Percentiles rank a stretch among this genome's conserved stretches.
Evolutionary conservation across 2,329 filamentous ascomycete genomes (phyloP).

Genomic region (Rutstroemia sp.): DNA sequence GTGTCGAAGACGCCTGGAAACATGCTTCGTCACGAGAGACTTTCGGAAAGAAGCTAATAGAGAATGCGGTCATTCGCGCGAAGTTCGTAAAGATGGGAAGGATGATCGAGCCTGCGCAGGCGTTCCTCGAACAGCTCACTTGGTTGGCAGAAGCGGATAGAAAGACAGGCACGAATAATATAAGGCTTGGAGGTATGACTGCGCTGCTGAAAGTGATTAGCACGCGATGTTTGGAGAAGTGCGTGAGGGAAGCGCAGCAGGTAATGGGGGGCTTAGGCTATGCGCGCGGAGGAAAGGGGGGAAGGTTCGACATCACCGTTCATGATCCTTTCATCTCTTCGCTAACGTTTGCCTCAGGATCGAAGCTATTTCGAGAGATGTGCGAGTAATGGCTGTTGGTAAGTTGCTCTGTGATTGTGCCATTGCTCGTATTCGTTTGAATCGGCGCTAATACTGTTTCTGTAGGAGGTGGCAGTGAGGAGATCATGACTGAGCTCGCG

Average conservation of each 20-base stretch:
- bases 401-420: slow-evolving; percentile 8
- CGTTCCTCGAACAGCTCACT: slow-evolving; percentile 54
- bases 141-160: slow-evolving; percentile 29
- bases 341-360: slow-evolving; percentile 29
- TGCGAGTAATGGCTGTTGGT: slow-evolving; percentile 38
- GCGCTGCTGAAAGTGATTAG: slow-evolving; percentile 45
- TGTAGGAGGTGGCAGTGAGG: slow-evolving; percentile 28
- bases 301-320: slow-evolving; percentile 18
- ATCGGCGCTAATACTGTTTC: slow-evolving; percentile 2
- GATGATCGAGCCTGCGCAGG: slow-evolving; percentile 53
- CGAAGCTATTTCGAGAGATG: slow-evolving; percentile 46
- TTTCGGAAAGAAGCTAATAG: slow-evolving; percentile 50
- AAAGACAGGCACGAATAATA: slow-evolving; percentile 23
- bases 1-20: slow-evolving; percentile 43
- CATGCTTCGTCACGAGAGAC: slow-evolving; percentile 48
- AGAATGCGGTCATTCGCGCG: slow-evolving; percentile 50
- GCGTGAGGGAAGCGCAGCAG: slow-evolving; percentile 47
- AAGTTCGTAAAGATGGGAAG: slow-evolving; percentile 54
- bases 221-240: slow-evolving; percentile 45
- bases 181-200: slow-evolving; percentile 43
- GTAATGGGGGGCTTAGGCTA: slow-evolving; percentile 47
- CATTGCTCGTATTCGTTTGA: neutral
- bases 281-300: slow-evolving; percentile 41
- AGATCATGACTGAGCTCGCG: slow-evolving; percentile 29
- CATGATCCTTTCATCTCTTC: slow-evolving; percentile 4